Evolutionary conservation across 164 flowering plant genomes (phyloP).

Genomic region (Aristolochia fimbriata): DNA sequence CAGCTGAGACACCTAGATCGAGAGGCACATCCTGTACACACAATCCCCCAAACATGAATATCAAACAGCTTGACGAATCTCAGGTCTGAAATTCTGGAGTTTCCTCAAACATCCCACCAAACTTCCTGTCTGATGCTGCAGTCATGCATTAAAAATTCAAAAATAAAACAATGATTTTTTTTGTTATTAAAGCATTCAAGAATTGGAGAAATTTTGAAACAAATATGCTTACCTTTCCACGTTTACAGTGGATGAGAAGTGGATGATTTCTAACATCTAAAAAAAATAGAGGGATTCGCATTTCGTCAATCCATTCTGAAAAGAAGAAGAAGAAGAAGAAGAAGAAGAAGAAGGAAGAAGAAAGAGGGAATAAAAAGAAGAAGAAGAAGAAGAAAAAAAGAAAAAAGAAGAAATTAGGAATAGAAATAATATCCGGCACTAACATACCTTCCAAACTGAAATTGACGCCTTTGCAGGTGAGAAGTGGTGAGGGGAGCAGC

Average conservation of each 20-base stretch:
- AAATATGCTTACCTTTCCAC: constrained; percentile 48
- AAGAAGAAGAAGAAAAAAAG: no score
- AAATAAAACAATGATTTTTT: background rate
- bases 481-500: no score
- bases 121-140: constrained; percentile 88
- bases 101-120: constrained; percentile 77
- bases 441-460: no score
- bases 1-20: constrained; percentile 42
- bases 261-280: constrained; percentile 72
- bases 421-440: no score
- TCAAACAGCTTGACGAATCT: constrained; percentile 58
- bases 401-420: no score
- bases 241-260: constrained; percentile 68
- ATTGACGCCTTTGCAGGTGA: no score
- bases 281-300: no score
- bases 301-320: no score
- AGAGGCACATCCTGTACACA: constrained; percentile 32
- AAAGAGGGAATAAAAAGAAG: no score
- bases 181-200: background rate
- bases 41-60: constrained; percentile 38
- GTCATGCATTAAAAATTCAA: background rate
- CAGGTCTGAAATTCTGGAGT: constrained; percentile 51
- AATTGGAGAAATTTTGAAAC: background rate
- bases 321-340: no score
- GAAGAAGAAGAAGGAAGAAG: no score